A percentile compares a stretch with the other conserved stretches of the same genome.
Conservation (phyloP, 345 rosid species). For the Kandelia obovata region DNA sequence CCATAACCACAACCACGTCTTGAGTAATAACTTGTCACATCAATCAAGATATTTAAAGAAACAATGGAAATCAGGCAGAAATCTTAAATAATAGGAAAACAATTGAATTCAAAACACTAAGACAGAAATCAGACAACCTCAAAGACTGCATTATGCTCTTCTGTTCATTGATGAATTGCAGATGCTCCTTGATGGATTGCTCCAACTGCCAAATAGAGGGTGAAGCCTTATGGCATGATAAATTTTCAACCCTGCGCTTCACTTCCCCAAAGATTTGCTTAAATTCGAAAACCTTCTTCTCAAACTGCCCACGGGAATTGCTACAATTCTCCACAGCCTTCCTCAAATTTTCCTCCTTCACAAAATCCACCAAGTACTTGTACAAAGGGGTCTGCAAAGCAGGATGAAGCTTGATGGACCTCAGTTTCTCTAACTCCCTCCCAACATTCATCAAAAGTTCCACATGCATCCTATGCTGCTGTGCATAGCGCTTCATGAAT, state of each 20-base stretch:
- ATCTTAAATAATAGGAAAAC: background rate
- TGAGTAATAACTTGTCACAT: background rate
- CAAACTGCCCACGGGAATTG: slow-evolving; percentile 80
- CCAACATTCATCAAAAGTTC: slow-evolving; percentile 68
- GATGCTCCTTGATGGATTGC: slow-evolving; percentile 58
- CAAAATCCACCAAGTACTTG: slow-evolving; percentile 70
- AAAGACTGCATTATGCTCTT: slow-evolving; percentile 91
- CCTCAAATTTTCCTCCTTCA: slow-evolving; percentile 77
- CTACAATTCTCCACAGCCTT: slow-evolving; percentile 65
- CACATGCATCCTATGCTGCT: slow-evolving; percentile 65
- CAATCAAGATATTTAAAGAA: background rate
- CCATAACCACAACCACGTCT: background rate
- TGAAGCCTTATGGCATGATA: slow-evolving; percentile 55
- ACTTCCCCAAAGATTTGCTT: slow-evolving; percentile 75
- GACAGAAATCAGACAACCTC: slow-evolving; percentile 54
- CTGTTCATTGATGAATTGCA: slow-evolving; percentile 60
- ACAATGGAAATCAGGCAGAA: background rate
- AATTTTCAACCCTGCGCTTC: slow-evolving; percentile 67
- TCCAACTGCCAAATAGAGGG: slow-evolving; percentile 55
- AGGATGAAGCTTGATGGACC: slow-evolving; percentile 74
- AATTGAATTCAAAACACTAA: slow-evolving; percentile 3
- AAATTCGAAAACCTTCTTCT: slow-evolving; percentile 78
- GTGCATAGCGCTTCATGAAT: slow-evolving; percentile 80
- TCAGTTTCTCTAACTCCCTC: slow-evolving; percentile 76
- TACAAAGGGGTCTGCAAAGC: slow-evolving; percentile 50